These are phyloP conservation scores for Saccharomycopsis sp. DNA, from an alignment of 805 yeast species.

Conservation along the genomic window DNA sequence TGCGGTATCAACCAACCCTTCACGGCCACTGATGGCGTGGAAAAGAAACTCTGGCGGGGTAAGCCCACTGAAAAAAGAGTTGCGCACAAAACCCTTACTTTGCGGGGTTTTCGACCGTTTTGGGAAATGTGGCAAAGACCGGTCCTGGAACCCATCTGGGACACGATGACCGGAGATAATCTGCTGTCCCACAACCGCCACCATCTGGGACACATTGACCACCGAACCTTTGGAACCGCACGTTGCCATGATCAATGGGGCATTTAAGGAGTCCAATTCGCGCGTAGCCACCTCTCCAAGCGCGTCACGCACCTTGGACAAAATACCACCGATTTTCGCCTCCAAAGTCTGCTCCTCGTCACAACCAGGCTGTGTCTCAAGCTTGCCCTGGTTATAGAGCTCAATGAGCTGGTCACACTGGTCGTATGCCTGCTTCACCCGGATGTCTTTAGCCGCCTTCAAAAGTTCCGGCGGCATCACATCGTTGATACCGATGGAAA, in stretches of 20 bases:
- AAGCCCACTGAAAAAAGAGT: conserved; percentile 89
- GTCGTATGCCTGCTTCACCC: conserved; percentile 85
- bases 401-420: conserved; percentile 89
- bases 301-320: conserved; percentile 97
- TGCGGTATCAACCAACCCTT: conserved; percentile 98
- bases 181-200: conserved; percentile 99
- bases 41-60: conserved; percentile 95
- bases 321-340: conserved; percentile 92
- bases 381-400: conserved; percentile 70
- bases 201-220: conserved; percentile 97
- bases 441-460: conserved; percentile 68
- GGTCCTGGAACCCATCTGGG: conserved; percentile 99
- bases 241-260: conserved; percentile 97
- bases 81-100: conserved; percentile 94
- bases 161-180: conserved; percentile 98
- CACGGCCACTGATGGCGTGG: conserved; percentile 99
- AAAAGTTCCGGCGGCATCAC: conserved; percentile 88
- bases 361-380: conserved; percentile 99
- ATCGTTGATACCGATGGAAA: conserved; percentile 94
- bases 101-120: conserved; percentile 96
- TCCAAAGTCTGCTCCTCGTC: conserved; percentile 97
- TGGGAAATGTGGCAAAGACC: conserved; percentile 94
- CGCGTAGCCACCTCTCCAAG: conserved; percentile 96
- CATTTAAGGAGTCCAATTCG: conserved; percentile 83
- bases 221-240: conserved; percentile 99